Percentiles rank a stretch among this genome's conserved stretches.
phyloP scores from a whole-genome alignment of 2,329 filamentous ascomycete genomes.

The Escovopsis sp. region DNA sequence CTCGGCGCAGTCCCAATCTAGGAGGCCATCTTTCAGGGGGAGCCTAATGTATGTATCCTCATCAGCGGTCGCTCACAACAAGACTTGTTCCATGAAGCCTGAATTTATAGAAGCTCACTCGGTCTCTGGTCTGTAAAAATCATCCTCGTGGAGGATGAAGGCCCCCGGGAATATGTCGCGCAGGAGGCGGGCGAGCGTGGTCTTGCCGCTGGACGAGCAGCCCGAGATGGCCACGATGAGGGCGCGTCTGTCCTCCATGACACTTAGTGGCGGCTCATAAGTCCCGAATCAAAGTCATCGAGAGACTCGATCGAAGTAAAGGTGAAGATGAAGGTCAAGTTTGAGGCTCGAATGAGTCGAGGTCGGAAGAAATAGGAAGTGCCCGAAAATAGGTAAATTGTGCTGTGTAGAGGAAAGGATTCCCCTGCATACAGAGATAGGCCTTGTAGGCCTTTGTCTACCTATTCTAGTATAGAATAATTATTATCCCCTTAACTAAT shows the following conservation, averaged over 20 bases:
- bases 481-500: too few relatives aligned
- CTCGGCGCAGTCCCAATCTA: constrained; percentile 86
- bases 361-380: too few relatives aligned
- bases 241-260: constrained; percentile 17
- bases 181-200: constrained; percentile 74
- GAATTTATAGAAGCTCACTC: constrained; percentile 29
- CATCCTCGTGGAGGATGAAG: constrained; percentile 87
- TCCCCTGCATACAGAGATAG: too few relatives aligned
- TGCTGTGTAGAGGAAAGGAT: too few relatives aligned
- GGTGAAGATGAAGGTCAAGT: too few relatives aligned
- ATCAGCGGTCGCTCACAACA: background rate
- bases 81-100: too few relatives aligned
- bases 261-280: background rate
- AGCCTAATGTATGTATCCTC: constrained; percentile 24
- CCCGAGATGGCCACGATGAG: constrained; percentile 73
- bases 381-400: too few relatives aligned
- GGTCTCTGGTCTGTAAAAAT: constrained; percentile 77
- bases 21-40: constrained; percentile 43
- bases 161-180: constrained; percentile 64
- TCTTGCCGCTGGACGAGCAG: constrained; percentile 88
- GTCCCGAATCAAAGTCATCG: background rate
- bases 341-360: background rate
- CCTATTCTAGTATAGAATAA: too few relatives aligned
- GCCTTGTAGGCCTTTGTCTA: too few relatives aligned
- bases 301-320: too few relatives aligned